Percentiles rank a stretch among this genome's conserved stretches.
phyloP scores from a whole-genome alignment of 345 rosid genomes.

The Nasturtium officinale region DNA sequence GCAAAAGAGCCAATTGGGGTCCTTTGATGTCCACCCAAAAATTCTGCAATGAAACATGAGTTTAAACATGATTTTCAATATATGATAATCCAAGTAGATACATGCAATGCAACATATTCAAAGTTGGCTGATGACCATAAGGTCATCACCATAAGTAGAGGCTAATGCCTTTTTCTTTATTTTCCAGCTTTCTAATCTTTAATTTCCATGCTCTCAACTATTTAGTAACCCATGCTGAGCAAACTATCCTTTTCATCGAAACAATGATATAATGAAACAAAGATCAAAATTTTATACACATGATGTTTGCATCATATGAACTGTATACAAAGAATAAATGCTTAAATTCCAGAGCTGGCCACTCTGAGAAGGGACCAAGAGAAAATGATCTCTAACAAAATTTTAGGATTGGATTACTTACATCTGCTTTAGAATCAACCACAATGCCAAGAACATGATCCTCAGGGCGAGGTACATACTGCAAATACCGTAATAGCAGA shows the following conservation, averaged over 20 bases:
- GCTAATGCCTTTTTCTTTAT: neutral
- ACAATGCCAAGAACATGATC: conserved; percentile 81
- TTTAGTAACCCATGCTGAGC: neutral
- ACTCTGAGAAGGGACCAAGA: neutral
- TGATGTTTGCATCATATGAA: neutral
- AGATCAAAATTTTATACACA: neutral
- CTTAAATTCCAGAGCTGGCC: neutral
- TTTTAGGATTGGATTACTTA: conserved; percentile 45
- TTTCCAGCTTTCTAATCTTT: neutral
- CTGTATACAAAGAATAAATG: neutral
- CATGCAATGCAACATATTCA: neutral
- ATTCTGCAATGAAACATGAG: conserved; percentile 1
- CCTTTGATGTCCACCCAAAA: conserved; percentile 19
- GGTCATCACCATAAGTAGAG: neutral
- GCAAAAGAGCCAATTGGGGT: conserved; percentile 5
- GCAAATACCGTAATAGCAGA: conserved; percentile 35
- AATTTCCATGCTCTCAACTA: neutral
- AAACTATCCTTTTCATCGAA: neutral
- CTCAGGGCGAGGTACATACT: conserved; percentile 72
- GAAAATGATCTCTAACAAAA: neutral
- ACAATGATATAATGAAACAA: neutral
- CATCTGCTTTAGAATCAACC: conserved; percentile 76
- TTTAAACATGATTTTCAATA: neutral
- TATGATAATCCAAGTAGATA: neutral
- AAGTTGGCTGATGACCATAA: neutral